Evolutionary conservation across 1,284 basidiomycete species (phyloP), one percentile per base, ranked within the genome.

Genomic region (Inonotus hispidus): DNA sequence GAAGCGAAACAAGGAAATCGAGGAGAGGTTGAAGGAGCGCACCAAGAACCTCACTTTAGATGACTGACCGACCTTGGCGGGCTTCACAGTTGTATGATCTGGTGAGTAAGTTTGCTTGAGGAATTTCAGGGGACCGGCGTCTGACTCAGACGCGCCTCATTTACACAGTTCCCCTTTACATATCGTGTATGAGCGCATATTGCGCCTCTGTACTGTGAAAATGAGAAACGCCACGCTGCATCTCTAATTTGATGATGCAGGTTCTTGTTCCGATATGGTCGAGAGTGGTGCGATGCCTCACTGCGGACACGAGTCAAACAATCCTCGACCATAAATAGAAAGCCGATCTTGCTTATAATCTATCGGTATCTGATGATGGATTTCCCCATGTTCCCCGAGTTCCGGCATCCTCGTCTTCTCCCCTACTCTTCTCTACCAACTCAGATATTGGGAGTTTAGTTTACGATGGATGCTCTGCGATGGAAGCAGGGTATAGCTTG

Each of bases 1-100:
- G 71, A 75, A 78, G 60, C 81, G 79, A 70, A 77, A 81, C 59
- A 75, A 78, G 23, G 73, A 77, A 38, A 74, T 84, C 35, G 79
- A 81, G 64, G 75, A 77, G 47, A 76, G 81, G 37, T 69, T 86
- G 66, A 77, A 77, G 58, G 72, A 76, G 16, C 29, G 52, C 14
- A 54, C 43, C 21, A 58, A 54, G 56, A 41, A 56, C 37, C 14
- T 56, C 43, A 39, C 32, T 32, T 38, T 61, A 35, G 45, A 61
- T 19, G 46, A 60, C 32, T 56, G 38, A 41, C 21, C 29, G 38
- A 41, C 21, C 29, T 53, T 25, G 39, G 27, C 2, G 10, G 10
- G 21, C 13, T 25, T 32, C 29, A 27, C 35, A 37, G 29, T 41
- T 16, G n/a, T 16, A 43, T n/a, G 41, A 43, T 41, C n/a, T 16